Evolutionary conservation across 805 yeast genomes (phyloP), one percentile per base, ranked within the genome.

Genomic region (Lachancea mirantina): DNA sequence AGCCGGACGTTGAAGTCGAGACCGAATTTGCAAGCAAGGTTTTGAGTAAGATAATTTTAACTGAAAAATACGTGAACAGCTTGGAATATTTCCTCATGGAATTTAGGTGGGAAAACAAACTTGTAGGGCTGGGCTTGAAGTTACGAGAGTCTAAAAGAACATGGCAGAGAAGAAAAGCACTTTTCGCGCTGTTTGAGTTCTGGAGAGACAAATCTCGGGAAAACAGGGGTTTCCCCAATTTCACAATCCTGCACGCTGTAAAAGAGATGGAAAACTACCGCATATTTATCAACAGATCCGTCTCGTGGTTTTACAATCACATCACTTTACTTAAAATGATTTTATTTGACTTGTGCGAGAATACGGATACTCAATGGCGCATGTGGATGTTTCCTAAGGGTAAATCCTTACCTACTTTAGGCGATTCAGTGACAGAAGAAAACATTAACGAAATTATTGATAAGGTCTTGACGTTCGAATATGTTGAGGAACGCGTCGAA

Each of bases 231-330:
- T 54, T 55, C 22, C 32, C 36, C 3, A 39, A 45, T 22, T 57
- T 38, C 35, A 52, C 60, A 1, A 46, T 57, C 23, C 28, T 54
- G 28, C 62, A 57, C 40, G 55, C 59, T n/a, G 56, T 55, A 5
- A 55, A 54, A 34, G 62, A 57, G 31, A 52, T 57, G 59, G 62
- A 57, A 41, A 54, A 54, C 33, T 57, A 57, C 29, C 43, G 62
- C 32, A 45, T 55, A 3, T 55, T 57, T 35, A 54, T 57, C 23
- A 54, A 52, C 32, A 41, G 60, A 34, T 57, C 62, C 2, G 62
- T 57, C 2, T 57, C 62, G 3, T 57, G 62, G 62, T 57, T 57
- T 25, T 57, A 57, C 34, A 57, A 57, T 36, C 62, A 57, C 36
- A 55, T 57, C 16, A 57, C 62, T 1, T 34, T 57, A 21, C 43